phyloP scores from a whole-genome alignment of 345 rosid species.

The Euphorbia tirucalli region DNA sequence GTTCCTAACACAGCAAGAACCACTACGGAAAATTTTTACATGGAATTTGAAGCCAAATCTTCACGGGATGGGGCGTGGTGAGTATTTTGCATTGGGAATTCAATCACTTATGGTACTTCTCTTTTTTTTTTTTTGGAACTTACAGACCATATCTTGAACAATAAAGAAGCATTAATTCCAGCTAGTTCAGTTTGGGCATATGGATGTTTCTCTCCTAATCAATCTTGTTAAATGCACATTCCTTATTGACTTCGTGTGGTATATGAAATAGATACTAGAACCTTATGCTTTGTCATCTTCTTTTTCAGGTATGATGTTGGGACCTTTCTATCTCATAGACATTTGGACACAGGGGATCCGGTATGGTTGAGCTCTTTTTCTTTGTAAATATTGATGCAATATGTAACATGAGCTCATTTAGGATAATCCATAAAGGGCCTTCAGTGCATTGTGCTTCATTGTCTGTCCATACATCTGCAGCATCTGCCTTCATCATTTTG shows the following conservation, averaged over 20 bases:
- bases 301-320: constrained; percentile 82
- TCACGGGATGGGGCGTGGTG: constrained; percentile 99
- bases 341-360: constrained; percentile 71
- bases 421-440: background rate
- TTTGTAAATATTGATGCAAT: background rate
- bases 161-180: background rate
- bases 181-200: background rate
- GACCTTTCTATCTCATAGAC: constrained; percentile 64
- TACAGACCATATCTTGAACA: background rate
- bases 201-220: background rate
- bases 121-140: background rate
- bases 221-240: no score
- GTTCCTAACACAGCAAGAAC: constrained; percentile 54
- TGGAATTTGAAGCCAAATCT: constrained; percentile 98
- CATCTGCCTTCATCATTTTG: background rate
- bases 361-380: constrained; percentile 27
- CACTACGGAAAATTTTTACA: constrained; percentile 54
- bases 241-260: background rate
- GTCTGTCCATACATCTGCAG: background rate
- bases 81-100: constrained; percentile 20
- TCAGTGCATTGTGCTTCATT: background rate
- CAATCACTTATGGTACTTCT: background rate
- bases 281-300: constrained; percentile 6
- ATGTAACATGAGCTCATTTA: background rate
- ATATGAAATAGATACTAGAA: background rate